Base-by-base conservation (phyloP, 805 yeast genomes). In the Yarrowia divulgata region DNA sequence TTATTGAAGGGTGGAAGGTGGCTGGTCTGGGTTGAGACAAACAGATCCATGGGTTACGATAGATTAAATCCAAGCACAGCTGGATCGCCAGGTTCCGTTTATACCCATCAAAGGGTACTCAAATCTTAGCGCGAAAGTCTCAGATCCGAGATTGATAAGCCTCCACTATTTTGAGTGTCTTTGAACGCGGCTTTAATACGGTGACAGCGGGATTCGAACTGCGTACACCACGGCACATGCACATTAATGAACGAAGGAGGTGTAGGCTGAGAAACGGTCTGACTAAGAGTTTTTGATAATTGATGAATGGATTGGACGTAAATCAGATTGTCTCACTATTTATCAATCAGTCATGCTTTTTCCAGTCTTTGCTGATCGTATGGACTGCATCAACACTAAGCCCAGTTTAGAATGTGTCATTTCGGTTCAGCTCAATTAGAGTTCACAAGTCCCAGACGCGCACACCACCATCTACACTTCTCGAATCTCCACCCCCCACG, bases 391-490 rank as follows among this genome's bases (percentile, higher is more conserved):
- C 29, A 23, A 23, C 29, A 23, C 29, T 23, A 2, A 23, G 37
- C 37, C 37, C 37, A 34, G 10, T 34, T 23, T 4, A 23, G 16
- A 12, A 39, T 42, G 18, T 42, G 18, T 19, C 48, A 45, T 46
- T 18, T 45, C 52, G 18, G 10, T 46, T 12, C 16, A 12, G 16
- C 16, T 40, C 43, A 40, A 14, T 50, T 55, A 39, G 35, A 34
- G 63, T 57, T 57, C 29, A 14, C 48, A 23, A 42, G 37, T 54
- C 46, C 62, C 37, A 40, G 63, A 40, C 63, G 48, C 63, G 63
- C 63, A 42, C 63, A 40, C 63, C 63, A 57, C 63, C 66, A 60
- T 60, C 52, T 60, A 60, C 52, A 45, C 14, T 23, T 23, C 29
- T 32, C 13, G 48, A 13, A 14, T 42, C 66, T 43, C 52, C 52